A percentile compares a stretch with the other conserved stretches of the same genome.
phyloP scores from a whole-genome alignment of 192 early-diverging fungal species.

The Linnemannia exigua region DNA sequence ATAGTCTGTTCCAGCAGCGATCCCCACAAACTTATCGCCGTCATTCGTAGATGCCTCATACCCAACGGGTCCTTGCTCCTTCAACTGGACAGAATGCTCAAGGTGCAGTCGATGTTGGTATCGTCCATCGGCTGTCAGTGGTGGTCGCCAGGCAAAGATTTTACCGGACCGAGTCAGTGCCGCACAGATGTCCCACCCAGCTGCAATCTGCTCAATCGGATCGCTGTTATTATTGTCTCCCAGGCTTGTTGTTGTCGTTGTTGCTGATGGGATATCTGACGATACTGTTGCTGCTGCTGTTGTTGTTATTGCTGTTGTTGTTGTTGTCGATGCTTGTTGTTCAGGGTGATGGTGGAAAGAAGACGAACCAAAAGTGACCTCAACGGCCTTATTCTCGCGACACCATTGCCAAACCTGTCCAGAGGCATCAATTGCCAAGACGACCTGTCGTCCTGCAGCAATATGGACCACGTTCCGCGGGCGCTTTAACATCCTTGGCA shows the following conservation, averaged over 20 bases:
- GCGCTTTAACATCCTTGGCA: constrained; percentile 42
- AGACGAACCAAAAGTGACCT: constrained; percentile 25
- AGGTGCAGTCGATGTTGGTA: constrained; percentile 39
- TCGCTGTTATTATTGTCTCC: background rate
- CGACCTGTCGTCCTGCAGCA: constrained; percentile 36
- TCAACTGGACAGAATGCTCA: constrained; percentile 13
- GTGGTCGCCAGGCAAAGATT: constrained; percentile 42
- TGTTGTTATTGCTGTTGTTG: background rate
- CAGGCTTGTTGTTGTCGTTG: background rate
- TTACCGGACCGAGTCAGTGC: constrained; percentile 36
- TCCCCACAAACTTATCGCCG: constrained; percentile 33
- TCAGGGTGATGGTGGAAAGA: background rate
- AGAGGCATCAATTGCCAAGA: constrained; percentile 30
- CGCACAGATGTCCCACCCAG: constrained; percentile 51
- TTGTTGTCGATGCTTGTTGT: background rate
- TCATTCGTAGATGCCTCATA: constrained; percentile 20
- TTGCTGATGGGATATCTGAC: background rate
- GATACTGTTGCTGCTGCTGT: no score
- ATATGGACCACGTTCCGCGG: constrained; percentile 33
- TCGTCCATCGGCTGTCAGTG: constrained; percentile 24
- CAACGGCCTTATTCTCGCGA: constrained; percentile 32
- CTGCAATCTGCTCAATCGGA: constrained; percentile 30
- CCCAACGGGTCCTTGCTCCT: constrained; percentile 18
- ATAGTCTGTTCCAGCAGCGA: constrained; percentile 42
- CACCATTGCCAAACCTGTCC: constrained; percentile 56